phyloP scores from a whole-genome alignment of 129 eudicot species.

The Flaveria trinervia region DNA sequence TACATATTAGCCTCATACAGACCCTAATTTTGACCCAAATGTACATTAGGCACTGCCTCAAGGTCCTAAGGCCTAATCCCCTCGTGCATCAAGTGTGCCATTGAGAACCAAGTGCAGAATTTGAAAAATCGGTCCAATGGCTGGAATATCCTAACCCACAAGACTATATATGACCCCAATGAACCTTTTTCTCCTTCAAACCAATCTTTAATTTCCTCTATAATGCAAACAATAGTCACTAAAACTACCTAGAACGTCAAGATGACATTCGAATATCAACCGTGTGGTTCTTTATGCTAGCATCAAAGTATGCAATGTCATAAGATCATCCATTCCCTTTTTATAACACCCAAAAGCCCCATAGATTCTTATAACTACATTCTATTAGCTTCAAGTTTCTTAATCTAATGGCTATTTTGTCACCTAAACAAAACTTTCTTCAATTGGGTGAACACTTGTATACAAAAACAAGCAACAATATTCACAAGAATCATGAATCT shows the following conservation, averaged over 20 bases:
- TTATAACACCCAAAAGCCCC: too few relatives aligned
- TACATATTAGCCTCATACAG: too few relatives aligned
- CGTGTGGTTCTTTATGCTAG: neutral
- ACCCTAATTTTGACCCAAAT: too few relatives aligned
- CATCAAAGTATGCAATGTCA: too few relatives aligned
- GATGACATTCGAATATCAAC: neutral
- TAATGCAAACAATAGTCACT: neutral
- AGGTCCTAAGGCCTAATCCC: too few relatives aligned
- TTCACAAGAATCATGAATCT: neutral
- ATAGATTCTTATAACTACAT: too few relatives aligned
- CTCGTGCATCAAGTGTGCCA: too few relatives aligned
- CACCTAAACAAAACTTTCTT: neutral
- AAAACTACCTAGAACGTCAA: neutral
- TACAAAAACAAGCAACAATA: neutral
- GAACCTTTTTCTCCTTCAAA: neutral
- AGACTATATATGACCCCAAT: neutral
- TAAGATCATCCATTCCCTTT: too few relatives aligned
- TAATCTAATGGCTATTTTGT: neutral
- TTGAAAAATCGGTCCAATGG: neutral
- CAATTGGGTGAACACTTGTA: neutral
- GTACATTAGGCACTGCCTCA: too few relatives aligned
- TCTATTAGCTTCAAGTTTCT: neutral
- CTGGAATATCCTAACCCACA: neutral
- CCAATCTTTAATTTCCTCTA: neutral
- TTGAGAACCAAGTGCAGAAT: neutral